Conservation (phyloP, 352 stramenopile species). For the Pelagophyceae sp. region DNA sequence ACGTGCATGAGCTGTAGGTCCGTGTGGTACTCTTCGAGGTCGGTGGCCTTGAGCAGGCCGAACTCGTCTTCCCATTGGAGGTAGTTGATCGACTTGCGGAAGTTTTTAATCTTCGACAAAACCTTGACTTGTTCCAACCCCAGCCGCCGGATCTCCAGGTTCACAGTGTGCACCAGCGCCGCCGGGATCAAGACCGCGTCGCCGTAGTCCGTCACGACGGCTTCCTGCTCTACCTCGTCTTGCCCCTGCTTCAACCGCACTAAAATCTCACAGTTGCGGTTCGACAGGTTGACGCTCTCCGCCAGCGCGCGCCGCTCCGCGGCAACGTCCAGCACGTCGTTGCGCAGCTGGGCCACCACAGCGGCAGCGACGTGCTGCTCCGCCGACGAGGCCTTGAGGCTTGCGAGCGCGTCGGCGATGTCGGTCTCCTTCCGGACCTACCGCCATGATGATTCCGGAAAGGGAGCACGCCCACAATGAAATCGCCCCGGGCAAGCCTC, state of each 20-base stretch:
- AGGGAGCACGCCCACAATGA: no score
- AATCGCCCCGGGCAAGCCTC: no score
- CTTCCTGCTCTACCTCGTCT: conserved; percentile 65
- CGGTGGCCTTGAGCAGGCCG: conserved; percentile 60
- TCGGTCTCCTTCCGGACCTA: no score
- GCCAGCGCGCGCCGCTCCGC: no score
- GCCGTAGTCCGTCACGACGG: conserved; percentile 39
- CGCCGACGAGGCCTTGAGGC: no score
- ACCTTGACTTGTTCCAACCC: conserved; percentile 59
- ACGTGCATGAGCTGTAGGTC: conserved; percentile 81
- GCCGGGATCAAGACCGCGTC: conserved; percentile 63
- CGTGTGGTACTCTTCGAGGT: conserved; percentile 79
- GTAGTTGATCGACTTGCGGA: conserved; percentile 82
- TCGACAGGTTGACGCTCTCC: no score
- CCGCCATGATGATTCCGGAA: no score
- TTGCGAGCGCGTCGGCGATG: no score
- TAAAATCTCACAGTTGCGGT: conserved; percentile 59
- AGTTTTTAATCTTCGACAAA: conserved; percentile 77
- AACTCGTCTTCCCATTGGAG: conserved; percentile 81
- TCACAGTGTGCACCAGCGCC: conserved; percentile 65
- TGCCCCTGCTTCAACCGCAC: conserved; percentile 78
- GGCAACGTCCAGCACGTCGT: no score
- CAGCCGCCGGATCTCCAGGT: conserved; percentile 68
- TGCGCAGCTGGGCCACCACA: no score
- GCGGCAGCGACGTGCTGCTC: no score